A percentile compares a stretch with the other conserved stretches of the same genome.
Evolutionary conservation across 106 monocot genomes (phyloP).

Genomic region (Xerophyta viscosa): DNA sequence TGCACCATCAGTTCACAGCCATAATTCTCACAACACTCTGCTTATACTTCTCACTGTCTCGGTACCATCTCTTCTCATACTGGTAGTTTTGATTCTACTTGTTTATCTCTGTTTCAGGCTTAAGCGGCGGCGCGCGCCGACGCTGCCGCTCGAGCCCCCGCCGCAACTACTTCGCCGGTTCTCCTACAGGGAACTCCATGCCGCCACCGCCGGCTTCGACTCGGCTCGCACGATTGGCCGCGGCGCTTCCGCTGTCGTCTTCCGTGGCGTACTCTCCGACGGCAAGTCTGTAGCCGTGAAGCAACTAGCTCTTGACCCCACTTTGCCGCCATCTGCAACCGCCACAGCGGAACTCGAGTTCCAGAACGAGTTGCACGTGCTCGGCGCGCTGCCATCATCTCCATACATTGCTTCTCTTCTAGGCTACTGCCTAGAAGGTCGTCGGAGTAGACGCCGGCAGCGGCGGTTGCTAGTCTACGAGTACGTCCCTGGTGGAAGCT

Average conservation of each 20-base stretch:
- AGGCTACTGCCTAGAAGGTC: slow-evolving; percentile 38
- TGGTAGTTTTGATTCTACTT: not conserved
- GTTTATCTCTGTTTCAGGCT: not conserved
- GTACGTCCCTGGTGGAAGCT: slow-evolving; percentile 44
- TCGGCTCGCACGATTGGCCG: slow-evolving; percentile 45
- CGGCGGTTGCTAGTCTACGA: slow-evolving; percentile 41
- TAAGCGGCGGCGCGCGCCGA: not conserved
- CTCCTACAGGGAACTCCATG: slow-evolving; percentile 26
- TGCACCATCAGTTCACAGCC: not conserved
- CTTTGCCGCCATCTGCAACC: not conserved
- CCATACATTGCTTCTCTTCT: slow-evolving; percentile 53
- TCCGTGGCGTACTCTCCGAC: slow-evolving; percentile 27
- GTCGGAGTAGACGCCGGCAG: slow-evolving; percentile 7
- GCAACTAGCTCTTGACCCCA: slow-evolving; percentile 14
- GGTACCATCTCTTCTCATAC: not conserved
- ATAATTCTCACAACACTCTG: not conserved
- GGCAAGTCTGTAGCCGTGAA: slow-evolving; percentile 48
- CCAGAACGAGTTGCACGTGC: slow-evolving; percentile 39
- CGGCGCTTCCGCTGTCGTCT: slow-evolving; percentile 51
- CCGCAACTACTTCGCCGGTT: slow-evolving; percentile 11
- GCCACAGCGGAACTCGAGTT: slow-evolving; percentile 20
- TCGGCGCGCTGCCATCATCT: slow-evolving; percentile 28
- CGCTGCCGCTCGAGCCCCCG: not conserved
- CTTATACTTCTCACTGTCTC: not conserved
- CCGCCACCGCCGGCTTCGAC: slow-evolving; percentile 36